Conservation (phyloP, 1,139 yeast genomes). For the Kazachstania sp. region DNA sequence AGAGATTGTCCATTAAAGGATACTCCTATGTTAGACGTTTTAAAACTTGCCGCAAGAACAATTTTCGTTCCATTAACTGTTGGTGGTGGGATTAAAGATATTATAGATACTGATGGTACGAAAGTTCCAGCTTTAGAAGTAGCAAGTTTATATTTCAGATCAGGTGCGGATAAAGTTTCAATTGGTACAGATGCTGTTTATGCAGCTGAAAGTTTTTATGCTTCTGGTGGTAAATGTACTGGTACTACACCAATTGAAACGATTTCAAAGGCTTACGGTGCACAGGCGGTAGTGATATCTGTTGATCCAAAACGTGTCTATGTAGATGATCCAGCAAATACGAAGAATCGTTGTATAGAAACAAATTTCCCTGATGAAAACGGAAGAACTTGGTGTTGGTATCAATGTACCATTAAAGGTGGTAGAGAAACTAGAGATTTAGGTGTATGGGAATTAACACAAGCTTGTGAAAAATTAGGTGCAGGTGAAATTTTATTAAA, state of each 20-base stretch:
- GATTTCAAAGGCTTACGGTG: conserved; percentile 84
- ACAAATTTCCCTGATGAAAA: conserved; percentile 61
- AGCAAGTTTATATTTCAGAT: conserved; percentile 81
- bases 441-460: conserved; percentile 83
- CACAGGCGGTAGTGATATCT: conserved; percentile 93
- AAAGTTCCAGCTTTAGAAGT: conserved; percentile 76
- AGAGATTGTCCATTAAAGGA: conserved; percentile 87
- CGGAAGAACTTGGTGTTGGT: conserved; percentile 83
- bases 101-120: conserved; percentile 73
- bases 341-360: conserved; percentile 55
- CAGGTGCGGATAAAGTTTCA: conserved; percentile 96
- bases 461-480: conserved; percentile 87
- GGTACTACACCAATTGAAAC: conserved; percentile 87
- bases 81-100: conserved; percentile 94
- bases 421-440: conserved; percentile 85
- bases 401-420: conserved; percentile 92
- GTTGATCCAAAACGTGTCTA: conserved; percentile 91
- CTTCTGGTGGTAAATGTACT: conserved; percentile 44
- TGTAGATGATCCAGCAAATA: conserved; percentile 51
- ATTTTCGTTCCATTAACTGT: conserved; percentile 94
- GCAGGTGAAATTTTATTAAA: conserved; percentile 91
- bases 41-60: conserved; percentile 72
- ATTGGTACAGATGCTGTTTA: conserved; percentile 95
- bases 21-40: conserved; percentile 89
- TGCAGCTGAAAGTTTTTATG: conserved; percentile 77